Evolutionary conservation across 331 rosid species (phyloP).

Genomic region (Malus hybrid): DNA sequence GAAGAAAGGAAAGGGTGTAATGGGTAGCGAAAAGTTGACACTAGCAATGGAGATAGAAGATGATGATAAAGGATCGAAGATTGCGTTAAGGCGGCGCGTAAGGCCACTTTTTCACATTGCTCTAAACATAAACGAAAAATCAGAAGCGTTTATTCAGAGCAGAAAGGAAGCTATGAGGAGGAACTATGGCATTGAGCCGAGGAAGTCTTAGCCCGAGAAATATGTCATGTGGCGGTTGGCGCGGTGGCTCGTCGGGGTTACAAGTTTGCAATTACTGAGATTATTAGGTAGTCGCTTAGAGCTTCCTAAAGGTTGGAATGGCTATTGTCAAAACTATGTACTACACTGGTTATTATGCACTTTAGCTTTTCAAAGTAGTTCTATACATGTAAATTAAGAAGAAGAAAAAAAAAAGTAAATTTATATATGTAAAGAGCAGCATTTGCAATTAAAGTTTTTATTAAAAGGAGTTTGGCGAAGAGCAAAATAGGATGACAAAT

Average conservation of each 20-base stretch:
- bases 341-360: too few relatives aligned
- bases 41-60: slow-evolving; percentile 1
- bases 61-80: neutral
- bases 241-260: neutral
- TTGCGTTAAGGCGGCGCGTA: slow-evolving; percentile 2
- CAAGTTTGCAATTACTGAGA: neutral
- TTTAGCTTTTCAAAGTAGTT: too few relatives aligned
- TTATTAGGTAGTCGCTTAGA: neutral
- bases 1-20: slow-evolving; percentile 13
- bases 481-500: too few relatives aligned
- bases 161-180: slow-evolving; percentile 31
- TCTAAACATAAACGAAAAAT: slow-evolving; percentile 23
- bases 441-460: neutral
- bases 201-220: neutral
- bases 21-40: neutral
- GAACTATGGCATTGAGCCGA: neutral
- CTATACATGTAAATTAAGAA: too few relatives aligned
- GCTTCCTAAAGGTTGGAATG: neutral
- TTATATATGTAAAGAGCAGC: too few relatives aligned
- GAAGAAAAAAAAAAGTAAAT: too few relatives aligned
- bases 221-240: neutral
- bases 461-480: neutral
- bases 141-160: slow-evolving; percentile 25
- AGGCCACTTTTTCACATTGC: slow-evolving; percentile 20
- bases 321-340: neutral